Evolutionary conservation across 345 rosid species (phyloP), one percentile per base, ranked within the genome.

Genomic region (Pugionium dolabratum): DNA sequence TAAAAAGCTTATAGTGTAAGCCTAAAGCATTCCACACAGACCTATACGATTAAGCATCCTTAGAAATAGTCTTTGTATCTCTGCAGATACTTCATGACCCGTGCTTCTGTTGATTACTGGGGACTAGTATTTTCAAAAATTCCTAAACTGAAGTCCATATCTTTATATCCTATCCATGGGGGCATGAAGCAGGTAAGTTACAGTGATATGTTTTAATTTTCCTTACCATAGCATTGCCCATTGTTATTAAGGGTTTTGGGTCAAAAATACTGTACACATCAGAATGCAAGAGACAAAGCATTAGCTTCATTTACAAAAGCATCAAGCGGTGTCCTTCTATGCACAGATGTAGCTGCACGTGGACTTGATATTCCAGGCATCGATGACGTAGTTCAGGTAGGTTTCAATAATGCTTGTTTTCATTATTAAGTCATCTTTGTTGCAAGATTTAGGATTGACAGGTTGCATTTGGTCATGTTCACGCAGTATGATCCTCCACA

Each of bases 81-180:
- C 43, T 76, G 73, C 83, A 90, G 96, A 80, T 90, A 88, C 83
- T 94, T 83, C 64, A 86, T 94, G 99, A 88, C 99, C 1, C 86
- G 99, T 76, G 97, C 97, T 45, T 85, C 89, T 84, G 99, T 88
- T 72, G 97, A 88, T 72, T 90, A 88, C 66, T 90, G 93, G 99
- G 97, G 93, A 46, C 80, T 81, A 56, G 86, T 94, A 59, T 95
- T 94, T 42, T 93, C 90, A 5, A 70, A 52, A 45, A 78, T 88
- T 59, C 69, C 88, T 77, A 65, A 69, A 45, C 69, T 90, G 76
- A 88, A 82, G 79, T 83, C 83, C 29, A 60, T 86, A 6, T 58
- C 90, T 37, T 78, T 90, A 75, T 82, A 88, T 42, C 78, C 97
- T 66, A 89, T 90, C 66, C 97, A 90, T 79, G 96, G 99, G 58